Base-by-base conservation (phyloP, 2,329 filamentous ascomycete genomes). In the Epichloe hybrida region DNA sequence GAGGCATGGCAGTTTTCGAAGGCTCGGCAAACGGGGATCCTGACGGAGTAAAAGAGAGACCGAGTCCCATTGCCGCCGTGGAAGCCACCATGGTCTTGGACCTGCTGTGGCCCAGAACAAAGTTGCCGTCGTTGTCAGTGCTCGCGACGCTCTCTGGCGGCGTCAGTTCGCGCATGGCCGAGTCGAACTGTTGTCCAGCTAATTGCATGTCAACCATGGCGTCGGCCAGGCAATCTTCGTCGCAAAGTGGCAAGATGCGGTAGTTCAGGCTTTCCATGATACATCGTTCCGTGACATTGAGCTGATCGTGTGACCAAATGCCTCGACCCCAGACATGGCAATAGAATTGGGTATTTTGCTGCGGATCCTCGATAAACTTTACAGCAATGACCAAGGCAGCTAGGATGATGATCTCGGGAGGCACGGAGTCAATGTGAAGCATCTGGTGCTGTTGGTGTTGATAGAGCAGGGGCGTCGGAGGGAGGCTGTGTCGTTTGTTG, bases 181-280 rank as follows among this genome's bases (percentile, higher is more conserved):
- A 61, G 40, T 59, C 57, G 35, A 57, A 54, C 40, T 68, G 61
- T 17, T 60, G 61, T 8, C 57, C 77, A 6, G 80, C 80, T 45
- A 80, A 73, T 61, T 78, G 74, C 77, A 84, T 84, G 59, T 83
- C 80, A 50, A 75, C 72, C 61, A 80, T 69, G 11, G 80, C 80
- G 54, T 80, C 76, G 38, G 72, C 69, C 54, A 84, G 73, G 54
- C 78, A 72, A 37, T 72, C 71, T 2, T 74, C 71, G 46, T 79
- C 70, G 63, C 73, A 80, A 9, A 84, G 68, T 6, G 79, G 78
- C 63, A 83, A 64, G 59, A 85, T 76, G 50, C 79, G 73, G 64
- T 82, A 84, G 55, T 73, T 71, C 45, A 85, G 69, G 61, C 74
- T 79, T 67, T 82, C 77, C 71, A 84, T 77, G 57, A 84, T 75